phyloP scores from a whole-genome alignment of 1,284 basidiomycete genomes.

The Naganishia liquefaciens region DNA sequence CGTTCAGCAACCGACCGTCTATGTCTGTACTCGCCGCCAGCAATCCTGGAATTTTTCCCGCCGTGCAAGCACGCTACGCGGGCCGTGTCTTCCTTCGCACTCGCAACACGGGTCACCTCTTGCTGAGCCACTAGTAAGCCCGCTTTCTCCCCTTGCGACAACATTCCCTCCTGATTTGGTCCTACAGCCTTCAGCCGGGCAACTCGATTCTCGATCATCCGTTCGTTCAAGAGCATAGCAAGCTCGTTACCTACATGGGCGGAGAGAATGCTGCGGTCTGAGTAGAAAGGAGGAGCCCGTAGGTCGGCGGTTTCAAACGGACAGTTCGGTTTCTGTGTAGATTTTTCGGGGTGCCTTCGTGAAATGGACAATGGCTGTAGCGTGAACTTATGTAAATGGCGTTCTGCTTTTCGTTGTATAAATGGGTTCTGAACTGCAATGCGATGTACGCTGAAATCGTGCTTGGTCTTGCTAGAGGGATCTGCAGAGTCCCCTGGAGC shows the following conservation, averaged over 20 bases:
- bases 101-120: background rate
- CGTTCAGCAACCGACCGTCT: constrained; percentile 27
- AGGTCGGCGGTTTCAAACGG: background rate
- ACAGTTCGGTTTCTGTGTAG: background rate
- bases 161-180: background rate
- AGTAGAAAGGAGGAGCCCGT: background rate
- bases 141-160: background rate
- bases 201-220: constrained; percentile 41
- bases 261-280: constrained; percentile 15
- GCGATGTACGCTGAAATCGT: background rate
- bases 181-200: constrained; percentile 32
- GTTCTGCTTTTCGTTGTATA: background rate
- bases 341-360: background rate
- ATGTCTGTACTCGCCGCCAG: too few relatives aligned
- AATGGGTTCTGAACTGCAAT: background rate
- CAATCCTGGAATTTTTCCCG: background rate
- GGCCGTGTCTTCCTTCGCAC: constrained; percentile 7
- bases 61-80: constrained; percentile 1
- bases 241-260: constrained; percentile 36
- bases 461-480: too few relatives aligned
- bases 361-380: constrained; percentile 1
- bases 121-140: constrained; percentile 11
- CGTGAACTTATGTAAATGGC: background rate
- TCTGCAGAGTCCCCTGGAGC: too few relatives aligned
- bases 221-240: constrained; percentile 35